A percentile compares a stretch with the other conserved stretches of the same genome.
These are phyloP conservation scores for Vararia minispora DNA, from an alignment of 768 basidiomycete genomes.

Conservation along the genomic window DNA sequence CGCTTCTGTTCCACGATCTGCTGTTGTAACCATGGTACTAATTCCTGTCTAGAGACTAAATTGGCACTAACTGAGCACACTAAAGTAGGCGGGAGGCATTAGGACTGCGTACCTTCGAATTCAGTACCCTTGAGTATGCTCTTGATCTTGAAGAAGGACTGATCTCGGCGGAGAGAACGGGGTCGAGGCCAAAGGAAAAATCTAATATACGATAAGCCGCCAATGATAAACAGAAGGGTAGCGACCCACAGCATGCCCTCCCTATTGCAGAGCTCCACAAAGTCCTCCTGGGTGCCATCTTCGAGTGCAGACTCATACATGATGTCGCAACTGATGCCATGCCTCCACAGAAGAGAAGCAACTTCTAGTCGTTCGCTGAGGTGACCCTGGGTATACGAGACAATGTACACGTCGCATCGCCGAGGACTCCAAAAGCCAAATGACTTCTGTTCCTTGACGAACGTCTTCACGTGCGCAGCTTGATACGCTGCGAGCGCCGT, in stretches of 20 bases:
- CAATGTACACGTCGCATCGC: conserved; percentile 77
- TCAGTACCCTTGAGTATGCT: conserved; percentile 73
- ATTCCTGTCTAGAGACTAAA: conserved; percentile 52
- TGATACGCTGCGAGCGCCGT: conserved; percentile 60
- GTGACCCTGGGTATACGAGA: conserved; percentile 66
- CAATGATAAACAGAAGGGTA: background rate
- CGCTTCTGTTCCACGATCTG: conserved; percentile 75
- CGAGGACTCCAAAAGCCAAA: conserved; percentile 89
- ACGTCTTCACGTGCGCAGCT: conserved; percentile 47
- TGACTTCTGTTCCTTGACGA: conserved; percentile 69
- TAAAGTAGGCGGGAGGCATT: too few species aligned
- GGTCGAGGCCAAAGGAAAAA: conserved; percentile 45
- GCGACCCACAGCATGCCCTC: conserved; percentile 70
- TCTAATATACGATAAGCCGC: conserved; percentile 18
- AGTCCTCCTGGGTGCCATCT: conserved; percentile 51
- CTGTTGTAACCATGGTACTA: conserved; percentile 64
- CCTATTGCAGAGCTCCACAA: conserved; percentile 56
- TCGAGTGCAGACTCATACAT: conserved; percentile 73
- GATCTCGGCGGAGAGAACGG: conserved; percentile 43
- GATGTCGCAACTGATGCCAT: conserved; percentile 76
- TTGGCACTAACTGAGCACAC: background rate
- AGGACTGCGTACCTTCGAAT: conserved; percentile 43
- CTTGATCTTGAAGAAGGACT: conserved; percentile 70
- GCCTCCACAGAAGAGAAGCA: conserved; percentile 65
- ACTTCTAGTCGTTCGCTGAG: conserved; percentile 72